phyloP scores from a whole-genome alignment of 768 basidiomycete species.

The Collybia sordida region DNA sequence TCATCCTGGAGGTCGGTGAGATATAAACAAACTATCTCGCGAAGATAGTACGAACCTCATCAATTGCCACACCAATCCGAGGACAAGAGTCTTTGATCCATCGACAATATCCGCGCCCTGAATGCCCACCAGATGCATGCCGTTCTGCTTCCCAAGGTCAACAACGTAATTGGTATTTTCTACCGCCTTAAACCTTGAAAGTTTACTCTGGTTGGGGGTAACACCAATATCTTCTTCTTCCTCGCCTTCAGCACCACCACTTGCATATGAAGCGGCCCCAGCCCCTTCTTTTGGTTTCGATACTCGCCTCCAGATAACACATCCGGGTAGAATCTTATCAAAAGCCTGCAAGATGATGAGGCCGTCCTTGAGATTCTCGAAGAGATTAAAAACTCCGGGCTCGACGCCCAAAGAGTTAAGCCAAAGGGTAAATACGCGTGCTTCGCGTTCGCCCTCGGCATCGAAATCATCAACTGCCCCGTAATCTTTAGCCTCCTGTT shows the following conservation, averaged over 20 bases:
- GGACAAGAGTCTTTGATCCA: conserved; percentile 86
- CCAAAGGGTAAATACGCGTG: conserved; percentile 97
- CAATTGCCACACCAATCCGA: conserved; percentile 97
- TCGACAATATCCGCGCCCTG: conserved; percentile 98
- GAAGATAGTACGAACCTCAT: conserved; percentile 65
- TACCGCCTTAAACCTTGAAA: conserved; percentile 95
- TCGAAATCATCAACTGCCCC: conserved; percentile 95
- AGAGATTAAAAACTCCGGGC: conserved; percentile 93
- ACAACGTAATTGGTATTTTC: conserved; percentile 98
- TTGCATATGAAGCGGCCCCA: conserved; percentile 38
- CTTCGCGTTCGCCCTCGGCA: conserved; percentile 97
- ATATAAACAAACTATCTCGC: not conserved
- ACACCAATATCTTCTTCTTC: conserved; percentile 82
- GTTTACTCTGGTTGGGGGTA: conserved; percentile 76
- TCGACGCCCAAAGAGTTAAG: conserved; percentile 97
- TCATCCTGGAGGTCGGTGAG: conserved; percentile 49
- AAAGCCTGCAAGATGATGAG: conserved; percentile 92
- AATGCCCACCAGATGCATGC: conserved; percentile 95
- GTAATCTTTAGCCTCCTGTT: conserved; percentile 89
- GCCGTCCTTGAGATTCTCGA: conserved; percentile 94
- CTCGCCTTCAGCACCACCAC: conserved; percentile 46
- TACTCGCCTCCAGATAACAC: conserved; percentile 94
- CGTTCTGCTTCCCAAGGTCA: conserved; percentile 89
- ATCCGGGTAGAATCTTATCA: conserved; percentile 91
- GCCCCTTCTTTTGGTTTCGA: conserved; percentile 83